Conservation (phyloP, 345 rosid genomes). For the Clausena lansium region DNA sequence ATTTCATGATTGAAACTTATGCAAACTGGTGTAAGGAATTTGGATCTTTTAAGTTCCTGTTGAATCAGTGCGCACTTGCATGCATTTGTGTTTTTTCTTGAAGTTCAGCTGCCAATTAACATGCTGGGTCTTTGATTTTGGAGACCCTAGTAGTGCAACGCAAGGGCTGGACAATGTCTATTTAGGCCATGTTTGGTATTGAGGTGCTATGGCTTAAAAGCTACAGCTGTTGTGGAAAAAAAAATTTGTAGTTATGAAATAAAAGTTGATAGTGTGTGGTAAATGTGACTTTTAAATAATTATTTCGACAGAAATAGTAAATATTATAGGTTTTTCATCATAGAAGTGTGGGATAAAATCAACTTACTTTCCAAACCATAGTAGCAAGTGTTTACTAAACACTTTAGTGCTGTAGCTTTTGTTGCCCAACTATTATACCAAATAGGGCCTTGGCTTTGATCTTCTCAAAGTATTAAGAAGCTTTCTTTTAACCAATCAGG, state of each 20-base stretch:
- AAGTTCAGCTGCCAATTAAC: background rate
- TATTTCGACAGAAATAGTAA: no score
- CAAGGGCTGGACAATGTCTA: background rate
- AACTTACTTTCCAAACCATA: no score
- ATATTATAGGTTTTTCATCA: no score
- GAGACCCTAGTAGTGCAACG: background rate
- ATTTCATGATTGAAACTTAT: constrained; percentile 10
- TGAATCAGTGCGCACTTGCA: background rate
- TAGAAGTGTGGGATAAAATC: no score
- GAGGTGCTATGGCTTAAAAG: no score
- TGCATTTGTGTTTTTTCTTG: constrained; percentile 3
- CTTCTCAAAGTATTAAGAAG: background rate
- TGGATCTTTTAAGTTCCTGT: constrained; percentile 5
- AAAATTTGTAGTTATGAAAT: no score
- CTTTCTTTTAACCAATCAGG: background rate
- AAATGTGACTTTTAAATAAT: no score
- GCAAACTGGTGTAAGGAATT: constrained; percentile 3
- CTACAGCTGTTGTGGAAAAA: no score
- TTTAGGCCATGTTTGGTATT: background rate
- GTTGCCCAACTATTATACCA: no score
- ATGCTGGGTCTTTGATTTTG: background rate
- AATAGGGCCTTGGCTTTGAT: background rate
- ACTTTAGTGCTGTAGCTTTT: no score
- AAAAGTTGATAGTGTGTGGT: no score
- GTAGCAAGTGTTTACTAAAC: no score